Base-by-base conservation (phyloP, 2,329 filamentous ascomycete species). In the Pseudogymnoascus sp. region DNA sequence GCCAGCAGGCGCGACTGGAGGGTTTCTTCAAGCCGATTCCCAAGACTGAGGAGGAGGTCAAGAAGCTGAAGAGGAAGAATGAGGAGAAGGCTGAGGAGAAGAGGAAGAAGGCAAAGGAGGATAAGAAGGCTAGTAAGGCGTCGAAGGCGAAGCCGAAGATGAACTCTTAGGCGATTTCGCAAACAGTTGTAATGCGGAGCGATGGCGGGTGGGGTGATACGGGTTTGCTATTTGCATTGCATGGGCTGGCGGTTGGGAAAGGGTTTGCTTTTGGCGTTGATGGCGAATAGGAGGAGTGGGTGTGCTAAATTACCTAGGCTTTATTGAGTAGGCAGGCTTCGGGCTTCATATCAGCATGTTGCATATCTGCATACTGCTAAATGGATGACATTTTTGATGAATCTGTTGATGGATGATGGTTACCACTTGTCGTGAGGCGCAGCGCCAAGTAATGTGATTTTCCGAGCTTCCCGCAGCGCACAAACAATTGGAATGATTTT, bases 1-100 rank as follows among this genome's bases (percentile, higher is more conserved):
- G 88, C 29, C 94, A 97, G 75, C 94, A 99, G 77, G 88, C 90
- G 29, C 84, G 94, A 21, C 79, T 99, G 1, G 93, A 97, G 73
- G 94, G 94, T 0, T 99, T 99, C 79, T 99, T 99, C 82, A 97
- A 96, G 79, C 87, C 91, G 1, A 78, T 96, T 14, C 89, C 91
- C 65, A 95, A 93, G 80, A 91, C 92, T 0, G 90, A 92, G 0
- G 89, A 87, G 66, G 87, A 99, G 78, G 90, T 93, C 77, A 88
- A 88, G 61, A 86, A 77, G 43, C 78, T 95, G 71, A 99, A 99
- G 83, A 84, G 94, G 68, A 99, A 97, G 80, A 83, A 94, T 38
- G 93, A 97, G 61, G 90, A 92, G 77, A 95, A 95, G 79, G 81
- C 91, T 33, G 92, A 92, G 70, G 89, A 92, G 69, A 92, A 91